Percentiles rank a stretch among this genome's conserved stretches.
phyloP scores from a whole-genome alignment of 2,329 filamentous ascomycete species.

The Phyllosticta ampelicida region DNA sequence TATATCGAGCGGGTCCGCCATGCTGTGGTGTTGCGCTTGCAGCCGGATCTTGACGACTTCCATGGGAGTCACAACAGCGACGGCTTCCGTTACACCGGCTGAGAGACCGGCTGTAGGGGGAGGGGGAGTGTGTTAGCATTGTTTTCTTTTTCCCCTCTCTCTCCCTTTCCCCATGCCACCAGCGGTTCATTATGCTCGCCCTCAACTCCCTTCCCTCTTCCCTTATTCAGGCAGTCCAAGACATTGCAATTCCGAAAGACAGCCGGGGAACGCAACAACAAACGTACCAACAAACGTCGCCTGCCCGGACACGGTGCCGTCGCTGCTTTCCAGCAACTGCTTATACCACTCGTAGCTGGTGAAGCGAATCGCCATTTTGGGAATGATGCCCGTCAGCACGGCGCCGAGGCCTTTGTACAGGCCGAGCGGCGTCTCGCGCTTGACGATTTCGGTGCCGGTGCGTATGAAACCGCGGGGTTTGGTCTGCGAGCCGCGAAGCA shows the following conservation, averaged over 20 bases:
- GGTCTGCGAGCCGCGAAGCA: too few species aligned
- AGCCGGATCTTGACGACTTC: constrained; percentile 98
- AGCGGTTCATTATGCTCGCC: too few species aligned
- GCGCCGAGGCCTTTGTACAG: constrained; percentile 98
- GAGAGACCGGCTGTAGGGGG: constrained; percentile 60
- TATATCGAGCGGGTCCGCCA: constrained; percentile 91
- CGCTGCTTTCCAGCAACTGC: constrained; percentile 56
- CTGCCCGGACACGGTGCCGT: constrained; percentile 56
- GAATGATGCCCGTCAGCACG: constrained; percentile 89
- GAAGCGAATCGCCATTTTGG: constrained; percentile 99
- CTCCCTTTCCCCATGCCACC: too few species aligned
- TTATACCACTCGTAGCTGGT: constrained; percentile 97
- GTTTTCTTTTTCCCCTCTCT: not conserved
- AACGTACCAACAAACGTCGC: constrained; percentile 59
- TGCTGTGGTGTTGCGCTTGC: constrained; percentile 94
- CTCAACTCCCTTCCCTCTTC: not conserved
- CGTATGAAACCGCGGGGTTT: constrained; percentile 78
- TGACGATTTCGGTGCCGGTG: constrained; percentile 78
- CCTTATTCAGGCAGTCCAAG: too few species aligned
- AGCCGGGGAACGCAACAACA: not conserved
- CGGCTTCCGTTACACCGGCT: constrained; percentile 91
- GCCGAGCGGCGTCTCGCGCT: constrained; percentile 80
- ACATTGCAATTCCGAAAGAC: too few species aligned
- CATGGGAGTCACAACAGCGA: constrained; percentile 95
- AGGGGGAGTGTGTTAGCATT: not conserved